Base-by-base conservation (phyloP, 495 filamentous ascomycete genomes). In the Xylaria flabelliformis region DNA sequence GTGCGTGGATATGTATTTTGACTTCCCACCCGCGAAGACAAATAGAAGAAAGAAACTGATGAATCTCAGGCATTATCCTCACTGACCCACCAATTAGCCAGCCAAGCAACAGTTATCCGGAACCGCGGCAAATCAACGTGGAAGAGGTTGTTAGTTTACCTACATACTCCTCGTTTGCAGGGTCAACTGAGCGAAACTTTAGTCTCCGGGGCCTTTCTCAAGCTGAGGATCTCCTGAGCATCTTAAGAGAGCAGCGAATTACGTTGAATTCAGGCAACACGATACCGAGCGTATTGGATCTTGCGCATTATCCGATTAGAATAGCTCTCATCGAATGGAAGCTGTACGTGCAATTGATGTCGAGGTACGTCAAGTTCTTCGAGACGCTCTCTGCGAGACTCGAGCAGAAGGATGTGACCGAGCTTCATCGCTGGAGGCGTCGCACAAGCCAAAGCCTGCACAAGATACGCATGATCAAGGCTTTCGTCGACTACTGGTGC, bases 341-440 rank as follows among this genome's bases (percentile, higher is more conserved):
- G 51, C 13, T 55, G 5, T 26, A 55, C 24, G 21, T 55, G 51
- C 51, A 55, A 26, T 26, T 55, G 51, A 55, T 55, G 51, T 55
- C 51, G 21, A 21, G 51, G 51, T 55, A 55, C 51, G 21, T 55
- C 51, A 55, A 55, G 51, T 26, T 24, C 51, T 55, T 55, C 21
- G 51, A 55, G 51, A 55, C n/a, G 6, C 51, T 13, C 8, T 26
- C 51, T 3, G 51, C n/a, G 21, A 55, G 21, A 21, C 24, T 55
- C 5, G 51, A 21, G 29, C 51, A 26, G 51, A 21, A 13, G 10
- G 51, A 26, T 29, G 21, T 55, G 51, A 9, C 26, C 51, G 51
- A 55, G 51, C 51, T 55, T 26, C 51, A 55, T 21, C 21, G 51
- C 51, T 55, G 51, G 51, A 21, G 51, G 51, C 51, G 51, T 26